These are phyloP conservation scores for Akanthomyces uredinophilus DNA, from an alignment of 2,329 filamentous ascomycete species.

Conservation along the genomic window DNA sequence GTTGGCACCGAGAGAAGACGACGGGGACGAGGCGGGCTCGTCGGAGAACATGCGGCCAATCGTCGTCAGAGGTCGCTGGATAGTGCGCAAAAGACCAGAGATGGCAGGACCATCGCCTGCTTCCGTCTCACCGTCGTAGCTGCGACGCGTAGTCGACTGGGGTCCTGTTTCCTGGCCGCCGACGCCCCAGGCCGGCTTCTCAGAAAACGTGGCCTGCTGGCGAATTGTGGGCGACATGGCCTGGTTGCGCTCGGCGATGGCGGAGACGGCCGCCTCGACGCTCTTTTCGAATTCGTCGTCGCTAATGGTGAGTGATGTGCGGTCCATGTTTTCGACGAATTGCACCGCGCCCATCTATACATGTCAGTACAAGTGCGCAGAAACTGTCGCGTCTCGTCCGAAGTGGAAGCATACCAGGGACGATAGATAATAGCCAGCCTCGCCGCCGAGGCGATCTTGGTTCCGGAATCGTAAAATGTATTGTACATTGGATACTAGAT, in stretches of 20 bases:
- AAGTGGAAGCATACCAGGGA: constrained; percentile 59
- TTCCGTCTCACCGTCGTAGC: constrained; percentile 34
- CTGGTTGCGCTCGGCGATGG: constrained; percentile 86
- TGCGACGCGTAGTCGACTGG: neutral
- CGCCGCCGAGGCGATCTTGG: constrained; percentile 94
- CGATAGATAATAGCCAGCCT: constrained; percentile 96
- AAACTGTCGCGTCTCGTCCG: neutral
- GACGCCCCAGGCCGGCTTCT: constrained; percentile 31
- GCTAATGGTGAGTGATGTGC: constrained; percentile 85
- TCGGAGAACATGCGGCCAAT: constrained; percentile 94
- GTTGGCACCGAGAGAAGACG: constrained; percentile 23
- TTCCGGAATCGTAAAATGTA: constrained; percentile 97
- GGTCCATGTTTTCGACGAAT: constrained; percentile 94
- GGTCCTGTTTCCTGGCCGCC: constrained; percentile 32
- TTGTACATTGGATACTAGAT: constrained; percentile 94
- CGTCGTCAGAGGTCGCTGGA: constrained; percentile 83
- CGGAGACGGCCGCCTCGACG: constrained; percentile 93
- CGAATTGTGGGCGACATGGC: constrained; percentile 40
- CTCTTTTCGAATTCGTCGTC: constrained; percentile 95
- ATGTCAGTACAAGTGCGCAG: neutral
- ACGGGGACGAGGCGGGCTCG: constrained; percentile 34
- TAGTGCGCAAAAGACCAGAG: constrained; percentile 77
- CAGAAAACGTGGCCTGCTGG: constrained; percentile 37
- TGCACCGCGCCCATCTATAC: constrained; percentile 82
- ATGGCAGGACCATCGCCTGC: constrained; percentile 72